Conservation (phyloP, 805 yeast species). For the Kuraishia cidri region DNA sequence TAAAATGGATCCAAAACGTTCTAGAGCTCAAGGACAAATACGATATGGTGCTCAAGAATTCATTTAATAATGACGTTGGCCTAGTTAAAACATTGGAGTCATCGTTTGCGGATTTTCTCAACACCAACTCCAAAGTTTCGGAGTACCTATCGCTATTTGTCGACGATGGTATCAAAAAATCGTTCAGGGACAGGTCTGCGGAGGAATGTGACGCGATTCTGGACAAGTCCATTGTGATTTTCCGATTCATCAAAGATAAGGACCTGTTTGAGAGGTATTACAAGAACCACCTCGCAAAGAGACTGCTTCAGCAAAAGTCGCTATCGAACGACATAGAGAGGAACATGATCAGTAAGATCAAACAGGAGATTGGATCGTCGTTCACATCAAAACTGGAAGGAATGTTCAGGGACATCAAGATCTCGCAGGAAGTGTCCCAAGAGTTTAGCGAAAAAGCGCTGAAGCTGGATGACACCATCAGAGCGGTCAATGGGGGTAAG, state of each 20-base stretch:
- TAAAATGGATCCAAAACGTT: conserved; percentile 58
- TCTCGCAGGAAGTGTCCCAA: conserved; percentile 38
- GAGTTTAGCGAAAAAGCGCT: conserved; percentile 22
- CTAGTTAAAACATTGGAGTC: conserved; percentile 48
- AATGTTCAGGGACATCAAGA: conserved; percentile 74
- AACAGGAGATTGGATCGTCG: conserved; percentile 71
- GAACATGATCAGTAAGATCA: conserved; percentile 52
- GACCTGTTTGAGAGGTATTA: conserved; percentile 81
- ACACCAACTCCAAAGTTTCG: conserved; percentile 34
- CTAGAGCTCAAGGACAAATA: conserved; percentile 42
- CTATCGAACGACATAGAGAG: conserved; percentile 57
- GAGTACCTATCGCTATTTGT: conserved; percentile 50
- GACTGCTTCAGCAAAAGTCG: conserved; percentile 45
- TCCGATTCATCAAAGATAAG: conserved; percentile 68
- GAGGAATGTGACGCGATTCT: conserved; percentile 38
- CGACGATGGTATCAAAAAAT: conserved; percentile 46
- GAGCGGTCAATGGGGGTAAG: conserved; percentile 15
- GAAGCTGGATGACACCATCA: conserved; percentile 8
- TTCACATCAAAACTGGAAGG: conserved; percentile 76
- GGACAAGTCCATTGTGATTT: conserved; percentile 47
- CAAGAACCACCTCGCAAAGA: conserved; percentile 78
- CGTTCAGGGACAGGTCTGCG: conserved; percentile 35
- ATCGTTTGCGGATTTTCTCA: conserved; percentile 56
- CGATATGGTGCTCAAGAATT: conserved; percentile 31
- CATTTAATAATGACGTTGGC: conserved; percentile 40